Evolutionary conservation across 352 stramenopile species (phyloP), one percentile per base, ranked within the genome.

Genomic region (Phytophthora cryptogea): DNA sequence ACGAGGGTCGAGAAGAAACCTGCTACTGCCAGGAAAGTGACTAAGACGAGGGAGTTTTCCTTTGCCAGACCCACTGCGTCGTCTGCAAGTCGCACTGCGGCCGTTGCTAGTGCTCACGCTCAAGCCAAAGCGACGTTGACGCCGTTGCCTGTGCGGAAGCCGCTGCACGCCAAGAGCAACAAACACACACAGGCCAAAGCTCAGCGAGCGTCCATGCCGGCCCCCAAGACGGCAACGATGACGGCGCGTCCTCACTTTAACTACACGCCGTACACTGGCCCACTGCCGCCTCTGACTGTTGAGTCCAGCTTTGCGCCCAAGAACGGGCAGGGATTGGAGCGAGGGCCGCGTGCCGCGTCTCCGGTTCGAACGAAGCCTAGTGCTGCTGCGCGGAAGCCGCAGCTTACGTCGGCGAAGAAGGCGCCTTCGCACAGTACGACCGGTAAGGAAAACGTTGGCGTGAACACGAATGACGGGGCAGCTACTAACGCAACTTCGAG

Each of bases 201-300:
- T 39, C 43, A 65, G 20, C 53, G 53, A 28, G 36, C 41, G 26
- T 67, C 66, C 6, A 64, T 23, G 43, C 31, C 54, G 28, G 45
- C 41, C 26, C 36, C 31, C 6, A 70, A 58, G 46, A 66, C 54
- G 3, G 45, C 50, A 13, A 28, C 32, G 8, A 52, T 11, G 35
- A 33, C 36, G 9, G 47, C 46, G 9, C 62, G 66, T 23, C n/a
- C 51, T 32, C 63, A 72, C 33, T 68, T 59, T 30, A 57, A 20
- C 45, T 92, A 88, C 66, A 90, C 80, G 51, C 83, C 83, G n/a
- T 87, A 92, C 63, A 80, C 54, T 32, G 83, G 83, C 1, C 80
- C 79, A 2, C 48, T 92, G 47, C 83, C 83, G 13, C 63, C 78
- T 11, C 78, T 78, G 57, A 69, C 70, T 9, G 78, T 83, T 2